Conservation (phyloP, 306 rosid genomes). For the Cicer bijugum region DNA sequence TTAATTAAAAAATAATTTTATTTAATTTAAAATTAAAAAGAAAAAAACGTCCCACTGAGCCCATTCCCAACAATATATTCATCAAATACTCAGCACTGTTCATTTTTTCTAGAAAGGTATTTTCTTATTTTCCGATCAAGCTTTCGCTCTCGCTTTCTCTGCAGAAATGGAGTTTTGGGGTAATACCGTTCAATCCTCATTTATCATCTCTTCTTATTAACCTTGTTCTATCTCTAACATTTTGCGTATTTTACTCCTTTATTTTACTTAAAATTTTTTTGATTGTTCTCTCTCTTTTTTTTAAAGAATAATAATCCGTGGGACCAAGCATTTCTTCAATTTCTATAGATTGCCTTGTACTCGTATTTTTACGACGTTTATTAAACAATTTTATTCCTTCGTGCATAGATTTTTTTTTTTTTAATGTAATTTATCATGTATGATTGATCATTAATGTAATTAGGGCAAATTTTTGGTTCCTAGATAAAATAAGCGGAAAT, state of each 20-base stretch:
- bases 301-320: background rate
- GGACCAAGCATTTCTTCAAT: slow-evolving; percentile 4
- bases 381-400: background rate
- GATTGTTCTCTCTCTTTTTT: background rate
- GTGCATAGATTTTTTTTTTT: background rate
- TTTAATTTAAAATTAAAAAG: too few species aligned
- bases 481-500: background rate
- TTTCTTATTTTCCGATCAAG: background rate
- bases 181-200: slow-evolving; percentile 2
- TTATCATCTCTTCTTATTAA: background rate
- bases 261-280: background rate
- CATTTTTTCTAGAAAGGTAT: background rate
- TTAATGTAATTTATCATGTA: background rate
- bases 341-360: background rate
- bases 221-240: background rate
- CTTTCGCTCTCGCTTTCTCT: slow-evolving; percentile 2
- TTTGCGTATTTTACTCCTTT: background rate
- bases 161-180: slow-evolving; percentile 41
- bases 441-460: slow-evolving; percentile 16
- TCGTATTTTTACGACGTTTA: slow-evolving; percentile 12
- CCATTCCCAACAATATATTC: too few species aligned
- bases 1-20: too few species aligned
- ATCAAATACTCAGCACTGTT: background rate
- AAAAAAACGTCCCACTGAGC: too few species aligned
- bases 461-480: slow-evolving; percentile 22